These are phyloP conservation scores for Triangularia verruculosa DNA, from an alignment of 2,329 filamentous ascomycete species.

Conservation along the genomic window DNA sequence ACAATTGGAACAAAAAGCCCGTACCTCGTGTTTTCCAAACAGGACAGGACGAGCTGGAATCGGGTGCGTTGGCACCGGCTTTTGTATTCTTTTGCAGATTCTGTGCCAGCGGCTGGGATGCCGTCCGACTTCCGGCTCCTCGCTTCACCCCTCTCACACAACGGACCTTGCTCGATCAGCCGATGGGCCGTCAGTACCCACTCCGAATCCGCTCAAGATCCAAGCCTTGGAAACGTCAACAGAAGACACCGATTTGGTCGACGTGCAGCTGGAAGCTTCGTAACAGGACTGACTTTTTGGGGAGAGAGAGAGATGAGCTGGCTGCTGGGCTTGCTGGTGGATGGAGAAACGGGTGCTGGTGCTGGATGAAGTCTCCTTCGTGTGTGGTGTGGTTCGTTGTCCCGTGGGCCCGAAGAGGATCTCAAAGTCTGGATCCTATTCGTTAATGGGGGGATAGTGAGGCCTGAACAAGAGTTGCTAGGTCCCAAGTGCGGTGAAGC, in stretches of 20 bases:
- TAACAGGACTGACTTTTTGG: neutral
- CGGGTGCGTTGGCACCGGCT: neutral
- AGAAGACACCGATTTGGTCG: constrained; percentile 21
- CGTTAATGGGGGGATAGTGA: constrained; percentile 9
- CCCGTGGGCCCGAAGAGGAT: neutral
- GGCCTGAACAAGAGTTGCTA: constrained; percentile 3
- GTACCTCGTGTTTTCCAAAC: neutral
- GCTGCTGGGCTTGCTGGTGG: constrained; percentile 1
- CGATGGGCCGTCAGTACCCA: constrained; percentile 16
- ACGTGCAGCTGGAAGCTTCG: constrained; percentile 23
- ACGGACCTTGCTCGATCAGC: constrained; percentile 13
- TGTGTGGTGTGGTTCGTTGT: neutral
- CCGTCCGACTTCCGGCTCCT: constrained; percentile 4
- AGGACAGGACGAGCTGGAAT: neutral
- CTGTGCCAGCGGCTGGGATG: neutral
- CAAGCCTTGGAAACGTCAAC: constrained; percentile 9
- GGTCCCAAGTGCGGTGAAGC: neutral
- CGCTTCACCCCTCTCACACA: constrained; percentile 2
- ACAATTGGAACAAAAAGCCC: neutral
- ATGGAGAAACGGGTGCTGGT: neutral
- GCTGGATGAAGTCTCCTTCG: neutral
- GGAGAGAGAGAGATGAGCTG: neutral
- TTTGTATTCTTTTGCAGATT: neutral
- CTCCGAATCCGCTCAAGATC: constrained; percentile 14
- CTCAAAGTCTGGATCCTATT: constrained; percentile 12